Percentiles rank a stretch among this genome's conserved stretches.
Conservation (phyloP, 2,329 filamentous ascomycete genomes). For the Ceratocystis cacaofunesta region DNA sequence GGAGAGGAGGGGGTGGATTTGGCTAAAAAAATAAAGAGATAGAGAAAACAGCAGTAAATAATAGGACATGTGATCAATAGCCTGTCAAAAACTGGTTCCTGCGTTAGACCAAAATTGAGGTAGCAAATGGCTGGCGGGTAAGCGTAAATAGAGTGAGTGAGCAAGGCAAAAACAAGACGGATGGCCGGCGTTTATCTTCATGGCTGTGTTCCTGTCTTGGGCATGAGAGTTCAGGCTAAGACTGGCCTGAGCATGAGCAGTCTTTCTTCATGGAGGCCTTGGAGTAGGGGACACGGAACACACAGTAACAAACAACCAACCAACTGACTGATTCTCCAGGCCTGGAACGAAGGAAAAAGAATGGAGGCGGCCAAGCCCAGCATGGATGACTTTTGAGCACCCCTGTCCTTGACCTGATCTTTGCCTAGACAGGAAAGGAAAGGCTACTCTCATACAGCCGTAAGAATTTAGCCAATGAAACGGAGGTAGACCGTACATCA, state of each 20-base stretch:
- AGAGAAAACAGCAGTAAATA: neutral
- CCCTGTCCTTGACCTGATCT: neutral
- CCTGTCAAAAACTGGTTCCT: conserved; percentile 2
- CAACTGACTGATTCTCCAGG: too few species aligned
- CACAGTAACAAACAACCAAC: too few species aligned
- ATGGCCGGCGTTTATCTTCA: neutral
- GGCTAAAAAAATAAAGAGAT: neutral
- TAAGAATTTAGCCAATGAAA: neutral
- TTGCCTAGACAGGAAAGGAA: neutral
- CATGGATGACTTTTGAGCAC: neutral
- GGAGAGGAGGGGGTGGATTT: too few species aligned
- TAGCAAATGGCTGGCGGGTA: neutral
- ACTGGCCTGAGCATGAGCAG: too few species aligned
- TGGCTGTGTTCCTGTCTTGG: neutral
- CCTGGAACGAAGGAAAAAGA: neutral
- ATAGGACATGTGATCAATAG: neutral
- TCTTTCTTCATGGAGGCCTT: too few species aligned
- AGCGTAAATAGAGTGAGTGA: neutral
- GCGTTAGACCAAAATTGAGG: neutral
- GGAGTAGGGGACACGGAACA: too few species aligned
- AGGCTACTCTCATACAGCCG: neutral
- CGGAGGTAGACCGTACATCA: neutral
- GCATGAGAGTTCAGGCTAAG: too few species aligned
- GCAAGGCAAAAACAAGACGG: neutral
- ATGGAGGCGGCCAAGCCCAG: too few species aligned